phyloP scores from a whole-genome alignment of 495 filamentous ascomycete genomes.

The Rostrohypoxylon terebratum region DNA sequence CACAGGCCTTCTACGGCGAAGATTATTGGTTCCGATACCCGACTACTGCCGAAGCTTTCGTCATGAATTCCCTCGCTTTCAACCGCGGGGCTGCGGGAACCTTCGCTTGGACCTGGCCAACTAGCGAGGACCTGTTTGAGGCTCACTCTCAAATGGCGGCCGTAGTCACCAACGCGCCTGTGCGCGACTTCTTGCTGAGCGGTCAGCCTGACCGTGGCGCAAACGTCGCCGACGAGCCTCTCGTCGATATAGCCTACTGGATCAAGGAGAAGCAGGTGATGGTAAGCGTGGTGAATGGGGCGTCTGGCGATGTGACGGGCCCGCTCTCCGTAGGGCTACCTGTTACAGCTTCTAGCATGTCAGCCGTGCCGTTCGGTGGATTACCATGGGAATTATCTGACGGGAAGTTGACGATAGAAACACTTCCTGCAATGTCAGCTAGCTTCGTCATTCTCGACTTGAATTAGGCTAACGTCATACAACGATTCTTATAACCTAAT shows the following conservation, averaged over 20 bases:
- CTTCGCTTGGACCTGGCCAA: conserved; percentile 67
- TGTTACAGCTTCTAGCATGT: conserved; percentile 6
- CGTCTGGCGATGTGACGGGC: conserved; percentile 44
- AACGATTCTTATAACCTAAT: not conserved
- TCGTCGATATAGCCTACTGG: conserved; percentile 62
- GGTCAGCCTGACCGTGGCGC: conserved; percentile 46
- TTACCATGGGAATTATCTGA: conserved; percentile 36
- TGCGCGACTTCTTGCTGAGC: conserved; percentile 59
- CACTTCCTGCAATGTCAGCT: conserved; percentile 42
- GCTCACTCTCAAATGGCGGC: conserved; percentile 60
- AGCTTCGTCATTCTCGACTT: conserved; percentile 43
- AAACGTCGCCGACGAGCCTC: conserved; percentile 21
- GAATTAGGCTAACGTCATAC: not conserved
- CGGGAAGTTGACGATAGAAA: conserved; percentile 22
- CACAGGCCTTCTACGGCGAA: conserved; percentile 72
- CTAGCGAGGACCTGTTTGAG: conserved; percentile 53
- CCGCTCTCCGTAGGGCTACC: conserved; percentile 47
- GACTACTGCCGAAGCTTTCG: conserved; percentile 65
- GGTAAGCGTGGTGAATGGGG: conserved; percentile 60
- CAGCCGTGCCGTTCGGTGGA: conserved; percentile 40
- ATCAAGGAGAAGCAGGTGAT: conserved; percentile 52
- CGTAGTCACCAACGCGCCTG: conserved; percentile 54
- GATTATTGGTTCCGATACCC: conserved; percentile 72
- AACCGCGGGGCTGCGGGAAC: conserved; percentile 71
- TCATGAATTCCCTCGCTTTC: conserved; percentile 70